Conservation (phyloP, 306 rosid species). For the Prunus mume region DNA sequence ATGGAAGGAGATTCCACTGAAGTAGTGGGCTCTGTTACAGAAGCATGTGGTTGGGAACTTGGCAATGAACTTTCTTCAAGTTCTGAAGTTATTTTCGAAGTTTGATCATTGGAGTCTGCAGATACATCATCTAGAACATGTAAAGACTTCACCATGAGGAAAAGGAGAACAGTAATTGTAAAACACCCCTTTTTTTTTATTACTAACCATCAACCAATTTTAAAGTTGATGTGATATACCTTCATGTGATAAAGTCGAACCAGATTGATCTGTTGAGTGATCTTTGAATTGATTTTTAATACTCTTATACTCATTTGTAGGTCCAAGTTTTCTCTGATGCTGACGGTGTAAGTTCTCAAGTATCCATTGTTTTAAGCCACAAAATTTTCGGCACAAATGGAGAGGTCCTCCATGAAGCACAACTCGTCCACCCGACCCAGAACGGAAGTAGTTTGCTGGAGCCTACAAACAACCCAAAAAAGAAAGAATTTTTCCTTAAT, state of each 20-base stretch:
- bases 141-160: neutral
- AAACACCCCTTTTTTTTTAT: neutral
- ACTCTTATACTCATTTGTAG: constrained; percentile 33
- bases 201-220: constrained; percentile 40
- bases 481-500: neutral
- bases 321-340: constrained; percentile 32
- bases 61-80: constrained; percentile 25
- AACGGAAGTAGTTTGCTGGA: constrained; percentile 29
- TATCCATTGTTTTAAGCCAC: constrained; percentile 60
- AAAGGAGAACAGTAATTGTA: neutral
- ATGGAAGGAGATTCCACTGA: constrained; percentile 36
- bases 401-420: constrained; percentile 38
- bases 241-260: constrained; percentile 32
- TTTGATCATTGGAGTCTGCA: constrained; percentile 27
- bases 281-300: constrained; percentile 34
- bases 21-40: constrained; percentile 31
- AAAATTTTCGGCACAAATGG: constrained; percentile 50
- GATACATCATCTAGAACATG: neutral
- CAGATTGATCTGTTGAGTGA: constrained; percentile 27
- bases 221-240: constrained; percentile 31
- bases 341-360: constrained; percentile 41
- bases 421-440: constrained; percentile 23
- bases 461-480: constrained; percentile 32
- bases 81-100: constrained; percentile 8
- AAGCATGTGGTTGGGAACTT: constrained; percentile 22